Evolutionary conservation across 2,329 filamentous ascomycete species (phyloP).

Genomic region (Pestalotiopsis sp.): DNA sequence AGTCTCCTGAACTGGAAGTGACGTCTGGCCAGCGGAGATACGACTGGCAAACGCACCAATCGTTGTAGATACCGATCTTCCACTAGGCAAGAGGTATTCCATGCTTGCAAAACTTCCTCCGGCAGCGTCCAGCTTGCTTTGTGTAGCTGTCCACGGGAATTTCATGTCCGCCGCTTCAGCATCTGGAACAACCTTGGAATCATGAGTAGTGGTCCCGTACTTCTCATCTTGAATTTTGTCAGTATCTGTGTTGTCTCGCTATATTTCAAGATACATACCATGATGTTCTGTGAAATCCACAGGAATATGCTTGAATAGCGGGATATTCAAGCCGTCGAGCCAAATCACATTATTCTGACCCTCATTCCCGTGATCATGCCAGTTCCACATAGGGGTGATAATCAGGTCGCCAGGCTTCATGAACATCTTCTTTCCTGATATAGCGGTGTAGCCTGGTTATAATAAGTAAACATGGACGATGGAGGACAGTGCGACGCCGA

Average conservation of each 20-base stretch:
- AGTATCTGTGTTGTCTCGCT: neutral
- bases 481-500: conserved; percentile 34
- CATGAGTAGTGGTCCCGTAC: conserved; percentile 34
- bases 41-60: conserved; percentile 49
- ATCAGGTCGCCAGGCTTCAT: conserved; percentile 55
- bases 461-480: neutral
- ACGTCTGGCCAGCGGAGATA: conserved; percentile 35
- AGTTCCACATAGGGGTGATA: conserved; percentile 55
- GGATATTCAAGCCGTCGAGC: conserved; percentile 55
- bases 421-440: conserved; percentile 47
- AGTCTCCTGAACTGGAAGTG: conserved; percentile 45
- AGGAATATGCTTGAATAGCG: conserved; percentile 48
- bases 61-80: conserved; percentile 39
- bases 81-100: conserved; percentile 34
- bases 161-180: conserved; percentile 38
- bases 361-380: conserved; percentile 57
- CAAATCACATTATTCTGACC: conserved; percentile 54
- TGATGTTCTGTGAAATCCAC: conserved; percentile 55
- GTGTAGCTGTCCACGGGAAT: conserved; percentile 49
- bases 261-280: neutral
- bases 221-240: neutral
- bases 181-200: conserved; percentile 35
- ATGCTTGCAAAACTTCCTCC: conserved; percentile 26
- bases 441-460: conserved; percentile 51
- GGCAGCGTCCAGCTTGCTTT: conserved; percentile 37